Base-by-base conservation (phyloP, 148 eudicot species). In the Chenopodium formosanum region DNA sequence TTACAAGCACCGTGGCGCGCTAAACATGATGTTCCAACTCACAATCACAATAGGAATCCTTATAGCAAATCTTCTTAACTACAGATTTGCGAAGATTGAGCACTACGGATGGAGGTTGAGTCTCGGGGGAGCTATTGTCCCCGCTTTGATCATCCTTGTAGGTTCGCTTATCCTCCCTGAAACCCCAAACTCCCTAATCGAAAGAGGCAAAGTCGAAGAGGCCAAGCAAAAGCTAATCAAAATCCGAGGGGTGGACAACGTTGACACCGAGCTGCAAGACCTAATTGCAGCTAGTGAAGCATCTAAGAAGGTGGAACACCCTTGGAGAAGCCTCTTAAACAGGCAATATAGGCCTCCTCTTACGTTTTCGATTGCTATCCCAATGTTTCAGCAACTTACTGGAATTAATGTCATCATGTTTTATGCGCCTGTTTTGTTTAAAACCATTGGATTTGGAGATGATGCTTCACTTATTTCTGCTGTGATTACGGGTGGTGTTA, bases 401-500 rank as follows among this genome's bases (percentile, higher is more conserved):
- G 97, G 94, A 1, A 91, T 93, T 31, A 93, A 93, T 78, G 94
- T 90, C 53, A 91, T 93, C 58, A 89, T 93, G 90, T 93, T 93
- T 63, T 93, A 91, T 58, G 94, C 93, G 0, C 94, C 97, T 0
- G 94, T 90, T 8, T 77, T 91, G 87, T 93, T 91, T 37, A 88
- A 90, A 74, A 91, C 94, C 0, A 90, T 91, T 56, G 97, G 97
- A 19, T 90, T 93, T 44, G 81, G 85, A 3, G 76, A 84, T 22
- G 86, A 90, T 78, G 89, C 93, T 9, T 85, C 97, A 1, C 88
- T 93, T 16, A 87, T 89, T 89, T 91, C 97, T 1, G 90, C 97
- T 34, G 90, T 93, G 63, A 89, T 91, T 60, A 91, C 94, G 11
- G 94, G 97, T 12, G 31, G n/a, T 29, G 74, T 68, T 20, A 68